phyloP scores from a whole-genome alignment of 495 filamentous ascomycete species.

The Trichoderma erinaceum region DNA sequence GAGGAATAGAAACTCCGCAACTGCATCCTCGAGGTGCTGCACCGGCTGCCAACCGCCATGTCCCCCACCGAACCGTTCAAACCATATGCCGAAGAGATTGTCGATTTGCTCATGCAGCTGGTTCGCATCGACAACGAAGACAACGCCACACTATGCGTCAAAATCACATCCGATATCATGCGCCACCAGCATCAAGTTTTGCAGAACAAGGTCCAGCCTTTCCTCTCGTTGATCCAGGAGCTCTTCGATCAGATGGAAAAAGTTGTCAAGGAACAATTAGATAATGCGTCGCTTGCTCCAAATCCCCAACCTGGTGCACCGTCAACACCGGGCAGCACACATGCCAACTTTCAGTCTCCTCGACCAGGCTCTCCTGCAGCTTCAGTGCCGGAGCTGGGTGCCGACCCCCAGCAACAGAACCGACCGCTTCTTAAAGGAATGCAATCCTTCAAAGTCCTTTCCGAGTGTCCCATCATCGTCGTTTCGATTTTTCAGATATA shows the following conservation, averaged over 20 bases:
- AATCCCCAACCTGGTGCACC: slow-evolving; percentile 56
- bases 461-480: slow-evolving; percentile 97
- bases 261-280: slow-evolving; percentile 88
- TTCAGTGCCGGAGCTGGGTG: slow-evolving; percentile 63
- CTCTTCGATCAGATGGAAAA: slow-evolving; percentile 92
- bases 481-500: slow-evolving; percentile 97
- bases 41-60: slow-evolving; percentile 71
- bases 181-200: slow-evolving; percentile 83
- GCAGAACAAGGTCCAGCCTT: slow-evolving; percentile 73
- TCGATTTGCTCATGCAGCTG: slow-evolving; percentile 81
- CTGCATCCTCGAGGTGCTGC: slow-evolving; percentile 87
- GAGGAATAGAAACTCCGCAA: slow-evolving; percentile 71
- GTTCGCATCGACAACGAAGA: slow-evolving; percentile 94
- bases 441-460: slow-evolving; percentile 98
- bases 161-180: slow-evolving; percentile 94
- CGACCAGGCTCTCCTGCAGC: slow-evolving; percentile 84
- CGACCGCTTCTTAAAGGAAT: slow-evolving; percentile 81
- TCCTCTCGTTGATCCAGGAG: slow-evolving; percentile 86
- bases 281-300: slow-evolving; percentile 53
- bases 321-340: slow-evolving; percentile 69
- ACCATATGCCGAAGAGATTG: slow-evolving; percentile 76
- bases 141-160: slow-evolving; percentile 95
- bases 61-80: slow-evolving; percentile 70
- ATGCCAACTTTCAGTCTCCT: slow-evolving; percentile 67
- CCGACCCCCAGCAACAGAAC: slow-evolving; percentile 68